phyloP scores from a whole-genome alignment of 129 eudicot genomes.

The Lonicera japonica region DNA sequence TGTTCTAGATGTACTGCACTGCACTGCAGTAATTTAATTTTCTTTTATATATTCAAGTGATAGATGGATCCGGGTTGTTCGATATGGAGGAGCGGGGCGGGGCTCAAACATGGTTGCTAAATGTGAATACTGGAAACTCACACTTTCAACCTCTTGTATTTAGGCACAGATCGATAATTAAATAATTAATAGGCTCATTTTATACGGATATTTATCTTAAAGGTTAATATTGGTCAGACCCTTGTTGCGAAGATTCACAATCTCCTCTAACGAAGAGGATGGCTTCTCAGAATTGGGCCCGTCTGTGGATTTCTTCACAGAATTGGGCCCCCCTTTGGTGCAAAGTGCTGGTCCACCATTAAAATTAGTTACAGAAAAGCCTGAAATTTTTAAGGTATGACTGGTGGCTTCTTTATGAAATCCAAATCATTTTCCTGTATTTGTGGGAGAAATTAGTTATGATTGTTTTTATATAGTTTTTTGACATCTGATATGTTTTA shows the following conservation, averaged over 20 bases:
- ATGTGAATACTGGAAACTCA: background rate
- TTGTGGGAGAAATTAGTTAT: conserved; percentile 1
- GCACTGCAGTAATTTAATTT: too few relatives aligned
- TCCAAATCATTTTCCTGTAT: background rate
- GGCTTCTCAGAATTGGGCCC: conserved; percentile 35
- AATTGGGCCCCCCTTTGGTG: conserved; percentile 13
- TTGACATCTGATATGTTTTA: background rate
- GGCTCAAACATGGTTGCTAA: too few relatives aligned
- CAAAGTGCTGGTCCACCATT: conserved; percentile 9
- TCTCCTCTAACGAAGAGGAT: conserved; percentile 12
- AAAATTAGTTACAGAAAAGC: conserved; percentile 29
- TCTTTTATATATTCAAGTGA: too few relatives aligned
- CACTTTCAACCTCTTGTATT: background rate
- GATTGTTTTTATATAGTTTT: background rate
- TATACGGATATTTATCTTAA: background rate
- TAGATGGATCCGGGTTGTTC: too few relatives aligned
- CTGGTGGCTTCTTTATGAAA: background rate
- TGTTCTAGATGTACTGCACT: too few relatives aligned
- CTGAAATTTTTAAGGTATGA: conserved; percentile 12
- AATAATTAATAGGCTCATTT: background rate
- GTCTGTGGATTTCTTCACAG: background rate
- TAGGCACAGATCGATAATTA: background rate
- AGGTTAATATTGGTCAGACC: conserved; percentile 15
- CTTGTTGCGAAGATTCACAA: conserved; percentile 18
- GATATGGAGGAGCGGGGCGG: too few relatives aligned